Evolutionary conservation across 2,329 filamentous ascomycete species (phyloP), one percentile per base, ranked within the genome.

Genomic region (Didymella keratinophila): DNA sequence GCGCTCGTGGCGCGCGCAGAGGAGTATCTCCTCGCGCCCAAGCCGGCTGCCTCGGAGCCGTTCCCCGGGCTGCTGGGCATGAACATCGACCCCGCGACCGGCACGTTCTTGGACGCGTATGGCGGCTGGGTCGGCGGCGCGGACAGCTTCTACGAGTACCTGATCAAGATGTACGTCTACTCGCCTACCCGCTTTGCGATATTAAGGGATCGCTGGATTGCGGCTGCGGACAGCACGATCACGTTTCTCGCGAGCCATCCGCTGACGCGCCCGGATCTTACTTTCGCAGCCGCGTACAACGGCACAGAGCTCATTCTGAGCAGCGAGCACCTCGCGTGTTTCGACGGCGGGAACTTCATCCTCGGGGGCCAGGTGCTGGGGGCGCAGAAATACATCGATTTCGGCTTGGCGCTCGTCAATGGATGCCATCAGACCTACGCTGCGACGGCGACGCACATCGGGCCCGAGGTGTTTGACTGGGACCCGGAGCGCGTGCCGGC

Each of bases 111-210:
- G 14, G 86, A 94, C 70, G 83, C 83, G 23, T 70, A 65, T 1
- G 92, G 93, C 50, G 89, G 90, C 43, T 96, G 92, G 92, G 84
- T 86, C 37, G 91, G 89, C 49, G 89, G 90, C 7, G 85, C 84
- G 28, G 92, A 96, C 75, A 91, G 87, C 42, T 96, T 89, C 78
- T 96, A 96, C 78, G 92, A 96, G 78, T 96, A 96, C 70, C 84
- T 96, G 30, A 89, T 96, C 76, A 96, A 96, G 81, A 94, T 95
- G 90, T 96, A 88, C 69, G 77, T 94, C 53, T 96, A 96, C 74
- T 89, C 94, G 71, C 82, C 86, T 0, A 66, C 74, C 6, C 82
- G 86, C 3, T 96, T 90, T 68, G 76, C 70, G 1, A 61, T 76
- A 2, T 92, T 94, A 78, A 87, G 83, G 68, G 88, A 93, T 62